These are phyloP conservation scores for Globisporangium splendens DNA, from an alignment of 352 stramenopile species.

Conservation along the genomic window DNA sequence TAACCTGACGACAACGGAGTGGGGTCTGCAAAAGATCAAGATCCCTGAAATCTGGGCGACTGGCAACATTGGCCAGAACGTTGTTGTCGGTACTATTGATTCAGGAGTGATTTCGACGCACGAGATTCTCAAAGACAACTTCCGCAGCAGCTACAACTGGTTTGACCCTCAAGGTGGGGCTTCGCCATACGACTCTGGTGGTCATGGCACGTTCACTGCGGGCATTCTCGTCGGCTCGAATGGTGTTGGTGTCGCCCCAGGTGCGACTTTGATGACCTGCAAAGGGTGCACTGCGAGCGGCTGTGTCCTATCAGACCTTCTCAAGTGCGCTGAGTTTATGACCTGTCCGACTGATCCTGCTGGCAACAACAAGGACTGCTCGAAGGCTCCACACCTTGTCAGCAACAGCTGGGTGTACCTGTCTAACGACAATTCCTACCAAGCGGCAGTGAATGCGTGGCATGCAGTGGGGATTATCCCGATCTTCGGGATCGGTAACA, in stretches of 20 bases:
- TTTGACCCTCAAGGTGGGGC: slow-evolving; percentile 22
- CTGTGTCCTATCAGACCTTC: slow-evolving; percentile 15
- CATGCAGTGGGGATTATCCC: slow-evolving; percentile 16
- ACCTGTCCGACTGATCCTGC: slow-evolving; percentile 21
- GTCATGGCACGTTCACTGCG: slow-evolving; percentile 32
- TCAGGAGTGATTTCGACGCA: slow-evolving; percentile 25
- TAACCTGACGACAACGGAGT: neutral
- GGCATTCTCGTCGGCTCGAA: slow-evolving; percentile 29
- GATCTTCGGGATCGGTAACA: slow-evolving; percentile 17
- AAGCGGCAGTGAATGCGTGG: slow-evolving; percentile 20
- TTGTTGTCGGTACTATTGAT: slow-evolving; percentile 33
- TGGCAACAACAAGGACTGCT: slow-evolving; percentile 24
- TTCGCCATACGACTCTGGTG: slow-evolving; percentile 18
- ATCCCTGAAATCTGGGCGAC: slow-evolving; percentile 23
- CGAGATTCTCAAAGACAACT: slow-evolving; percentile 21
- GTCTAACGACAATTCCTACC: neutral
- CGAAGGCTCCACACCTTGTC: slow-evolving; percentile 26
- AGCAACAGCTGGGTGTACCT: slow-evolving; percentile 30
- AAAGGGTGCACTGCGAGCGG: slow-evolving; percentile 13
- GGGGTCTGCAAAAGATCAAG: slow-evolving; percentile 9
- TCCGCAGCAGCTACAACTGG: slow-evolving; percentile 23
- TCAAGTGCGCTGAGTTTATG: slow-evolving; percentile 36
- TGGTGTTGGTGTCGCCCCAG: slow-evolving; percentile 34
- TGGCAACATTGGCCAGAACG: slow-evolving; percentile 20
- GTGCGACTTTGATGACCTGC: slow-evolving; percentile 33